Percentiles rank a stretch among this genome's conserved stretches.
These are phyloP conservation scores for Globisporangium sylvaticum DNA, from an alignment of 352 stramenopile genomes.

Conservation along the genomic window DNA sequence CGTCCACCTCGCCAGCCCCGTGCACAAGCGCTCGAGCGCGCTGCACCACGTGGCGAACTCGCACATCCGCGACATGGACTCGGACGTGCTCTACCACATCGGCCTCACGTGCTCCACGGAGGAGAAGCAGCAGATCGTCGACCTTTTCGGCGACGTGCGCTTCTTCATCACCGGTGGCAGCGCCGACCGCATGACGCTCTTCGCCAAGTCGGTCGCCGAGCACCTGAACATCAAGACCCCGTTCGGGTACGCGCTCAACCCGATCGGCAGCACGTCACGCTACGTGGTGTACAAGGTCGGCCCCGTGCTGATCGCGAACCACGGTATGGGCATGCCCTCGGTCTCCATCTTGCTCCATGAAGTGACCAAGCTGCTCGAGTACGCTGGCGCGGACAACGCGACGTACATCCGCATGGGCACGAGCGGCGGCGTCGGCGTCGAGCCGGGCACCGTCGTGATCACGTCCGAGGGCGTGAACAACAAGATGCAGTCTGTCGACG, in stretches of 20 bases:
- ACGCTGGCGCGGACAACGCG: constrained; percentile 44
- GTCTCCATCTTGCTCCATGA: constrained; percentile 76
- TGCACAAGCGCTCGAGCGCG: constrained; percentile 1
- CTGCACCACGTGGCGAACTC: constrained; percentile 49
- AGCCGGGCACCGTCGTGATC: constrained; percentile 69
- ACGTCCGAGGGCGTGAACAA: constrained; percentile 76
- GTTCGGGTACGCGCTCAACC: constrained; percentile 52
- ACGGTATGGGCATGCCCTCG: constrained; percentile 74
- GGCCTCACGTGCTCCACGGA: constrained; percentile 50
- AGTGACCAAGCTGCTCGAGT: constrained; percentile 75
- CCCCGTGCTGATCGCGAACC: constrained; percentile 68
- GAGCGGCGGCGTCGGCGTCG: constrained; percentile 66
- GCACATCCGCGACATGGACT: constrained; percentile 50
- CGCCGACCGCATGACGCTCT: constrained; percentile 67
- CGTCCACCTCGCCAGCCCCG: constrained; percentile 12
- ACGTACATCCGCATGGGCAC: constrained; percentile 79
- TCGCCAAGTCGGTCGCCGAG: constrained; percentile 47
- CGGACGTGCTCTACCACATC: constrained; percentile 76
- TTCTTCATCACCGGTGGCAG: constrained; percentile 74
- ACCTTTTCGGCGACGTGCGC: constrained; percentile 65
- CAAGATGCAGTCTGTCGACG: constrained; percentile 55
- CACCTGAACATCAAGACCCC: constrained; percentile 51
- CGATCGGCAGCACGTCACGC: constrained; percentile 61
- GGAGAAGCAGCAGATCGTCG: constrained; percentile 35
- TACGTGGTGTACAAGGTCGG: constrained; percentile 80